These are phyloP conservation scores for Boletus speciosus DNA, from an alignment of 768 basidiomycete species.

Conservation along the genomic window DNA sequence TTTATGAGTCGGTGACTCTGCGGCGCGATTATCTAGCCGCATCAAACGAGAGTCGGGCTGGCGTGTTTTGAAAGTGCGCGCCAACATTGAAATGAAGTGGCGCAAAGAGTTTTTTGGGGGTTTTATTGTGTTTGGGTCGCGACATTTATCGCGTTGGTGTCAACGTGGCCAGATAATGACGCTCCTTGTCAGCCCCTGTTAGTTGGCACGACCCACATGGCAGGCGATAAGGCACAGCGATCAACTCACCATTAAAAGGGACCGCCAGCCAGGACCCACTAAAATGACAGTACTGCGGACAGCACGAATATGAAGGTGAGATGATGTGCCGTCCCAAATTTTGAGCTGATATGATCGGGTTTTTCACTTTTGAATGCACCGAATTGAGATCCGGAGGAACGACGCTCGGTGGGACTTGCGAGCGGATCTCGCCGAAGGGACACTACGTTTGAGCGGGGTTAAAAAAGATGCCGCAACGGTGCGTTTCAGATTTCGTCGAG, in stretches of 20 bases:
- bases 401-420: constrained; percentile 17
- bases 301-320: constrained; percentile 14
- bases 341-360: constrained; percentile 21
- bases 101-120: constrained; percentile 9
- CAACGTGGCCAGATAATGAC: constrained; percentile 9
- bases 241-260: constrained; percentile 6
- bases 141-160: background rate
- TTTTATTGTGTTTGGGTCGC: constrained; percentile 2
- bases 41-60: background rate
- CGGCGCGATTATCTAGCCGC: constrained; percentile 16
- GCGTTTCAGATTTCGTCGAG: constrained; percentile 16
- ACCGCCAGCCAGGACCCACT: constrained; percentile 11
- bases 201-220: constrained; percentile 7
- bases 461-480: background rate
- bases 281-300: constrained; percentile 11
- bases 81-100: constrained; percentile 17
- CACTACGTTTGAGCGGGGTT: constrained; percentile 20
- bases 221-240: constrained; percentile 18
- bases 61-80: constrained; percentile 16
- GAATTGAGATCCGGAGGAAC: constrained; percentile 23
- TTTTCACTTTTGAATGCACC: constrained; percentile 17
- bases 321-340: constrained; percentile 8
- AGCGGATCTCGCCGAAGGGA: constrained; percentile 25
- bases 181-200: constrained; percentile 13
- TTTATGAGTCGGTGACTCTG: constrained; percentile 17